A percentile compares a stretch with the other conserved stretches of the same genome.
Evolutionary conservation across 208 protist species (phyloP).

Genomic region (Leishmania major): DNA sequence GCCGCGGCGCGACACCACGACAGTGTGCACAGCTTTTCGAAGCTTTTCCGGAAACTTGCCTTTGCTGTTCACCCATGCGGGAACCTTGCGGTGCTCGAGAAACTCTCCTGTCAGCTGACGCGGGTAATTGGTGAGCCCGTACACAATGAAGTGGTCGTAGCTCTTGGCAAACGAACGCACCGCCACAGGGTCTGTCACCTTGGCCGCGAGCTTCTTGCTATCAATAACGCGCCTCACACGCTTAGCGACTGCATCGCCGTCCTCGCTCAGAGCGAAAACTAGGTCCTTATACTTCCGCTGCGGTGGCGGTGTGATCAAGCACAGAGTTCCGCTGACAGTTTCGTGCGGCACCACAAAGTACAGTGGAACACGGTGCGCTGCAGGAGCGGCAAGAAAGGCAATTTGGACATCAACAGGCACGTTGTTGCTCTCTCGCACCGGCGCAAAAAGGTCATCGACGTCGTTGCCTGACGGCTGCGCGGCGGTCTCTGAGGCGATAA

Average conservation of each 20-base stretch:
- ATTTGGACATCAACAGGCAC: slow-evolving; percentile 75
- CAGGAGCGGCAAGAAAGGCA: slow-evolving; percentile 67
- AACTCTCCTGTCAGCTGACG: slow-evolving; percentile 87
- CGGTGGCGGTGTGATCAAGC: slow-evolving; percentile 81
- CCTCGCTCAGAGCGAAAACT: slow-evolving; percentile 65
- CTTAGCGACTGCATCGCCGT: slow-evolving; percentile 64
- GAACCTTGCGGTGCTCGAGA: slow-evolving; percentile 74
- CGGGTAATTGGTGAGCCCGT: slow-evolving; percentile 77
- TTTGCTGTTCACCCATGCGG: slow-evolving; percentile 74
- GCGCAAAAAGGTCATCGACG: slow-evolving; percentile 48
- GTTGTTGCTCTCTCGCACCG: slow-evolving; percentile 32
- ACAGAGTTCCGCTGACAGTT: slow-evolving; percentile 67
- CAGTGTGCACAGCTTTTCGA: slow-evolving; percentile 50
- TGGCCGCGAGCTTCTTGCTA: slow-evolving; percentile 76
- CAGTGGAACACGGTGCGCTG: slow-evolving; percentile 80
- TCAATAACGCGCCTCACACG: slow-evolving; percentile 86
- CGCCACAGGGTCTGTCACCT: slow-evolving; percentile 74
- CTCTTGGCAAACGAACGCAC: slow-evolving; percentile 84
- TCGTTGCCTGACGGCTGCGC: slow-evolving; percentile 15
- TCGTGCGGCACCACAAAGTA: slow-evolving; percentile 81
- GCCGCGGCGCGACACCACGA: slow-evolving; percentile 80
- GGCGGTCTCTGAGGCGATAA: slow-evolving; percentile 33
- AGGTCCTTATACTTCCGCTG: slow-evolving; percentile 83
- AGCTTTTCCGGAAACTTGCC: slow-evolving; percentile 51
- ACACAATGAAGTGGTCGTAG: slow-evolving; percentile 87